Evolutionary conservation across 495 filamentous ascomycete genomes (phyloP).

Genomic region (Penicillium chermesinum): DNA sequence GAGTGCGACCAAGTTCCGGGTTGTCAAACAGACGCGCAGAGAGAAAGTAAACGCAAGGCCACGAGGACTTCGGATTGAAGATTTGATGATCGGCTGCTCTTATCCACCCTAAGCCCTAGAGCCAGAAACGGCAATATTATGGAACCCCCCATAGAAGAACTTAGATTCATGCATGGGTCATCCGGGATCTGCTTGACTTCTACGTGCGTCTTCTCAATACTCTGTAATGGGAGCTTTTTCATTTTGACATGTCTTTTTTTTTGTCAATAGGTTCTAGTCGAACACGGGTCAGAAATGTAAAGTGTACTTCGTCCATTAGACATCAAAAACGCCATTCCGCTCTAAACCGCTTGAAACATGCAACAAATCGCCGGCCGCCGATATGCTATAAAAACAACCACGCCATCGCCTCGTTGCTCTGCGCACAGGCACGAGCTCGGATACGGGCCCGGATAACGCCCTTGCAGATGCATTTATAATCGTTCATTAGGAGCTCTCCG

Average conservation of each 20-base stretch:
- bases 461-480: conserved; percentile 14
- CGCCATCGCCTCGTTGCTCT: neutral
- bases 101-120: conserved; percentile 34
- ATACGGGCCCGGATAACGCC: conserved; percentile 11
- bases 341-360: conserved; percentile 23
- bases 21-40: neutral
- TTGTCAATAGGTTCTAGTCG: neutral
- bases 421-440: neutral
- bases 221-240: too few relatives aligned
- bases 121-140: conserved; percentile 11
- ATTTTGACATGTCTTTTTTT: too few relatives aligned
- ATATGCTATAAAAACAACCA: conserved; percentile 14
- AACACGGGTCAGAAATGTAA: conserved; percentile 10
- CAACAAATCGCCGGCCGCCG: conserved; percentile 15
- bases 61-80: conserved; percentile 10
- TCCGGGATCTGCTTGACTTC: too few relatives aligned
- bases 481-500: conserved; percentile 11
- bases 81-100: conserved; percentile 15
- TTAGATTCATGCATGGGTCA: too few relatives aligned
- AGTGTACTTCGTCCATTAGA: conserved; percentile 13
- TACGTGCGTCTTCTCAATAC: too few relatives aligned
- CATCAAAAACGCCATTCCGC: conserved; percentile 24
- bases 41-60: conserved; percentile 1
- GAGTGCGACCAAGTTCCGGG: neutral
- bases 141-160: neutral